A percentile compares a stretch with the other conserved stretches of the same genome.
phyloP scores from a whole-genome alignment of 495 filamentous ascomycete species.

The Podospora appendiculata region DNA sequence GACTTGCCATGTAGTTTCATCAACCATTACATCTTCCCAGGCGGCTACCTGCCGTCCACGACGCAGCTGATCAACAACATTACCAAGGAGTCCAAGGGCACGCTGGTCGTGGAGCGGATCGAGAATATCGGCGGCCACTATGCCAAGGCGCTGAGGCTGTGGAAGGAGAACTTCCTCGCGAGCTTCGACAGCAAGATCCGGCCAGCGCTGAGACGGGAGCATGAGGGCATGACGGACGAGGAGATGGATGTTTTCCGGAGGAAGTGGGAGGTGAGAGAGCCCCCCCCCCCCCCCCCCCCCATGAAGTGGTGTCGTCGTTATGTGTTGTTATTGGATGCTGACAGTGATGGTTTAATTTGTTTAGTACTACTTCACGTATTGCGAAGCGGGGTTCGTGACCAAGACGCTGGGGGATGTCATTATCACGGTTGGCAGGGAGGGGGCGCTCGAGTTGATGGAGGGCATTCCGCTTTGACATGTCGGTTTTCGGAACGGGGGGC shows the following conservation, averaged over 20 bases:
- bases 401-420: conserved; percentile 66
- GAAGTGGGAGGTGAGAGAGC: conserved; percentile 55
- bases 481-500: background rate
- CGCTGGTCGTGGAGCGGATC: conserved; percentile 53
- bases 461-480: conserved; percentile 46
- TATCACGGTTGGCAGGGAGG: conserved; percentile 58
- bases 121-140: conserved; percentile 68
- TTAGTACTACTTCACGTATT: conserved; percentile 67
- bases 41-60: conserved; percentile 61
- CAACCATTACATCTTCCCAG: conserved; percentile 66
- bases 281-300: too few relatives aligned
- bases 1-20: conserved; percentile 46
- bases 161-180: conserved; percentile 54
- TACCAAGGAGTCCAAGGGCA: conserved; percentile 45
- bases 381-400: conserved; percentile 62
- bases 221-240: conserved; percentile 45
- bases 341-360: too few relatives aligned
- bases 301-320: too few relatives aligned
- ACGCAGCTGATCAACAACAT: conserved; percentile 56
- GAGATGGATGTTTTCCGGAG: conserved; percentile 57
- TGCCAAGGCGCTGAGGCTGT: conserved; percentile 57
- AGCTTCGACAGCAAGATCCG: conserved; percentile 52
- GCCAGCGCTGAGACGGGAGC: conserved; percentile 43
- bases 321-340: too few relatives aligned
- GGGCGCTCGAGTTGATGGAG: conserved; percentile 59